These are phyloP conservation scores for Tulasnella sp. DNA, from an alignment of 768 basidiomycete species.

Conservation along the genomic window DNA sequence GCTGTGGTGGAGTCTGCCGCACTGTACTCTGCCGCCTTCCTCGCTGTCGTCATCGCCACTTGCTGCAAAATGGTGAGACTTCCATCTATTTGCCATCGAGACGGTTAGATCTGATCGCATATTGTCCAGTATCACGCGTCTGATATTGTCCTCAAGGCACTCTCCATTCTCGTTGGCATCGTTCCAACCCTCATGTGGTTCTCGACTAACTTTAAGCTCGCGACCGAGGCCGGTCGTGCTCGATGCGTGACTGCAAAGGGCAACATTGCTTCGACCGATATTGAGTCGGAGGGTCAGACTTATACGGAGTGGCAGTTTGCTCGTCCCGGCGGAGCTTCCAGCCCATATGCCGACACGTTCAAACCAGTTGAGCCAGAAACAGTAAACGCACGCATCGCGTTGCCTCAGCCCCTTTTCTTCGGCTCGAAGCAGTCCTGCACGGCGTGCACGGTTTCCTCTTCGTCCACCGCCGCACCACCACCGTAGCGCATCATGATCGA, in stretches of 20 bases:
- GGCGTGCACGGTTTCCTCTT: neutral
- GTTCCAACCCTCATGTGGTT: constrained; percentile 9
- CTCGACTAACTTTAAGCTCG: neutral
- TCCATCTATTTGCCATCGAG: no score
- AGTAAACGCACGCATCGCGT: neutral
- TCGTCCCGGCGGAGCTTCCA: neutral
- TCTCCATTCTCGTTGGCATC: constrained; percentile 6
- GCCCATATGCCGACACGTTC: neutral
- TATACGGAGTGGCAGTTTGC: neutral
- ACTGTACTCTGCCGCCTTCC: neutral
- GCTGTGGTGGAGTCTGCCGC: neutral
- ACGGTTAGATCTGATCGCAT: neutral
- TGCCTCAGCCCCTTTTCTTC: neutral
- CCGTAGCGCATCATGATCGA: neutral
- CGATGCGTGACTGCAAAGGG: neutral
- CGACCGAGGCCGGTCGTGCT: neutral
- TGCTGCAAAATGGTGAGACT: neutral
- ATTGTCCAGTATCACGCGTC: neutral
- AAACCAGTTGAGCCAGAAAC: neutral
- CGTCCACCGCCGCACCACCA: neutral
- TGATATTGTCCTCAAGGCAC: neutral
- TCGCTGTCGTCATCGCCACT: neutral
- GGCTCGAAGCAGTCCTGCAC: neutral
- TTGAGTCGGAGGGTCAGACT: neutral
- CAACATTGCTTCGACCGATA: neutral